A percentile compares a stretch with the other conserved stretches of the same genome.
These are phyloP conservation scores for Verticillium alfalfae DNA, from an alignment of 2,329 filamentous ascomycete species.

Conservation along the genomic window DNA sequence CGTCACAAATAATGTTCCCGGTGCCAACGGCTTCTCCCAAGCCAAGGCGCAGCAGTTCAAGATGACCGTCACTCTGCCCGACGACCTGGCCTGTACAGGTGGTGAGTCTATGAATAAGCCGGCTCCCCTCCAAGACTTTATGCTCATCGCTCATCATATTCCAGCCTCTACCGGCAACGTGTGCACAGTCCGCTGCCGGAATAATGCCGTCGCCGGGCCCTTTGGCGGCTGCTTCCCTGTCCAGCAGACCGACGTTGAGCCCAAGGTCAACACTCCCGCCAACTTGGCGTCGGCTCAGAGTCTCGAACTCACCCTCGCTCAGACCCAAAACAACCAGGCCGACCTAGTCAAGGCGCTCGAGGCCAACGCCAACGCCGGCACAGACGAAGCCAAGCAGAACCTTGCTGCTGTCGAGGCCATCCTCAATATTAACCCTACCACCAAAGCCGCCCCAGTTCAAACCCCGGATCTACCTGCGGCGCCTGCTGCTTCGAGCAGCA, in stretches of 20 bases:
- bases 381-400: slow-evolving; percentile 18
- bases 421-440: slow-evolving; percentile 21
- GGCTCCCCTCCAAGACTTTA: not conserved
- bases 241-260: slow-evolving; percentile 42
- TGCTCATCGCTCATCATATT: slow-evolving; percentile 6
- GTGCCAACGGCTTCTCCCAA: slow-evolving; percentile 51
- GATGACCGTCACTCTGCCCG: slow-evolving; percentile 49
- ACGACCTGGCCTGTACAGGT: slow-evolving; percentile 41
- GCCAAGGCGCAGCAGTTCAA: slow-evolving; percentile 50
- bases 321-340: slow-evolving; percentile 44
- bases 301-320: slow-evolving; percentile 35
- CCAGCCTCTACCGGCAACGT: slow-evolving; percentile 49
- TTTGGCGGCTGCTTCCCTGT: slow-evolving; percentile 55
- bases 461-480: slow-evolving; percentile 20
- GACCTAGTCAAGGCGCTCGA: slow-evolving; percentile 37
- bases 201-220: slow-evolving; percentile 50
- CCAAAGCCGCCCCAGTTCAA: slow-evolving; percentile 22
- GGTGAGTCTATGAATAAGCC: slow-evolving; percentile 26
- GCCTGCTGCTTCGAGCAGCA: slow-evolving; percentile 7
- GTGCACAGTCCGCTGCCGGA: slow-evolving; percentile 55
- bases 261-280: slow-evolving; percentile 35
- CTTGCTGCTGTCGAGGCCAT: slow-evolving; percentile 32
- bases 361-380: slow-evolving; percentile 36
- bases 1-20: slow-evolving; percentile 55
- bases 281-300: slow-evolving; percentile 40